Conservation (phyloP, 2,329 filamentous ascomycete species). For the Trichoderma brevicompactum region DNA sequence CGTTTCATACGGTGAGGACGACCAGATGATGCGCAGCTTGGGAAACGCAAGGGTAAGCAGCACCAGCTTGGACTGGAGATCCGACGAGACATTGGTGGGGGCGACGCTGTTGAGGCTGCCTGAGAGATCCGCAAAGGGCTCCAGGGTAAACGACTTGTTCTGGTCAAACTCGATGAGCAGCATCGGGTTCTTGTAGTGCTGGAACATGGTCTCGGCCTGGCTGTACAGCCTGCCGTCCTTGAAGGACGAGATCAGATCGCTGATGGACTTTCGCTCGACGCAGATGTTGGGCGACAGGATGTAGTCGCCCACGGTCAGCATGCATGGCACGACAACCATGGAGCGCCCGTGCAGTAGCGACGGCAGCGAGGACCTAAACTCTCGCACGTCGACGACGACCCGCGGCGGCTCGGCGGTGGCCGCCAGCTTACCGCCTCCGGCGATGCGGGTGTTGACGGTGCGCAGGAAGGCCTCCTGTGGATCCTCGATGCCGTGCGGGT, state of each 20-base stretch:
- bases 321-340: conserved; percentile 89
- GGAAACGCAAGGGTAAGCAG: conserved; percentile 92
- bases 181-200: conserved; percentile 87
- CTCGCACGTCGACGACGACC: conserved; percentile 92
- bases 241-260: conserved; percentile 89
- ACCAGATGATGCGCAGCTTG: conserved; percentile 89
- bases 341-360: conserved; percentile 87
- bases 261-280: conserved; percentile 91
- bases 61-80: conserved; percentile 89
- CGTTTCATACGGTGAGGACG: conserved; percentile 88
- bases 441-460: conserved; percentile 95
- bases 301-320: conserved; percentile 96
- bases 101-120: conserved; percentile 67
- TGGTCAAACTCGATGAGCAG: conserved; percentile 97
- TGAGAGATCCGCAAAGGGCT: conserved; percentile 72
- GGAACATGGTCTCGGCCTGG: conserved; percentile 92
- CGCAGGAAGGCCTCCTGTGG: conserved; percentile 91
- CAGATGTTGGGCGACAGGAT: conserved; percentile 89
- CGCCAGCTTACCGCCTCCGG: conserved; percentile 81
- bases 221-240: conserved; percentile 88
- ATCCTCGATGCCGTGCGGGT: conserved; percentile 71
- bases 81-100: conserved; percentile 62
- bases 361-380: conserved; percentile 91
- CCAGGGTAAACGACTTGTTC: conserved; percentile 95
- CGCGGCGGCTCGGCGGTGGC: conserved; percentile 87